Conservation (phyloP, 768 basidiomycete genomes). For the Phaeolepiota aurea region DNA sequence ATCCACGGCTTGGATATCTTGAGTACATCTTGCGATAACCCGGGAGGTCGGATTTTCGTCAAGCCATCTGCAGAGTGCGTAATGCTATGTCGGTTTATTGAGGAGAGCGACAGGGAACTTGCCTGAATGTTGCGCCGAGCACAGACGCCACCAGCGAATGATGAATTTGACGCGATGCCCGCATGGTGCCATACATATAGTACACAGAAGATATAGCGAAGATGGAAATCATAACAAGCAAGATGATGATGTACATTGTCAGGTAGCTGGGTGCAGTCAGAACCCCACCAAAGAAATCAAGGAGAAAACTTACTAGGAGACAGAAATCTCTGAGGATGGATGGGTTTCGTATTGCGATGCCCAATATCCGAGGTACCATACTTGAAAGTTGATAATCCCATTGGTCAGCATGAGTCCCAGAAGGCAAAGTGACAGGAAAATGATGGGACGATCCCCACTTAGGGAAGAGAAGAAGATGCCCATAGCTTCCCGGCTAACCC, state of each 20-base stretch:
- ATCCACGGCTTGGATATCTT: conserved; percentile 54
- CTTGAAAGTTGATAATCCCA: conserved; percentile 19
- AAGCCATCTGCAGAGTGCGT: conserved; percentile 27
- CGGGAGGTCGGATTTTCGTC: conserved; percentile 29
- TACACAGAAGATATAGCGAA: conserved; percentile 27
- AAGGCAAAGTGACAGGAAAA: conserved; percentile 24
- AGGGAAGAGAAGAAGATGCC: conserved; percentile 25
- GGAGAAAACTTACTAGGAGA: conserved; percentile 25
- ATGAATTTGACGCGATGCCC: conserved; percentile 48
- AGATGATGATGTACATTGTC: conserved; percentile 1
- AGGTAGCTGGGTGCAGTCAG: background rate
- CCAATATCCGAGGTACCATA: conserved; percentile 40
- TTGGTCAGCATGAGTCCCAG: conserved; percentile 17
- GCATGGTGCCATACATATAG: conserved; percentile 36
- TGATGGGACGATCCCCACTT: conserved; percentile 20
- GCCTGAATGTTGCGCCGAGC: conserved; percentile 53
- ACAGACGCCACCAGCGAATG: conserved; percentile 39
- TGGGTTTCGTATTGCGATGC: conserved; percentile 29
- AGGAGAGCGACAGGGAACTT: conserved; percentile 3
- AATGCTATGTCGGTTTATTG: background rate
- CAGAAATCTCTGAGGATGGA: conserved; percentile 22
- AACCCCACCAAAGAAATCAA: background rate
- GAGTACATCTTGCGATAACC: conserved; percentile 49
- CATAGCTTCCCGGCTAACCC: conserved; percentile 42
- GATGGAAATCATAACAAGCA: conserved; percentile 9